These are phyloP conservation scores for Solanum tarapatanum DNA, from an alignment of 257 asterid genomes.

Conservation along the genomic window DNA sequence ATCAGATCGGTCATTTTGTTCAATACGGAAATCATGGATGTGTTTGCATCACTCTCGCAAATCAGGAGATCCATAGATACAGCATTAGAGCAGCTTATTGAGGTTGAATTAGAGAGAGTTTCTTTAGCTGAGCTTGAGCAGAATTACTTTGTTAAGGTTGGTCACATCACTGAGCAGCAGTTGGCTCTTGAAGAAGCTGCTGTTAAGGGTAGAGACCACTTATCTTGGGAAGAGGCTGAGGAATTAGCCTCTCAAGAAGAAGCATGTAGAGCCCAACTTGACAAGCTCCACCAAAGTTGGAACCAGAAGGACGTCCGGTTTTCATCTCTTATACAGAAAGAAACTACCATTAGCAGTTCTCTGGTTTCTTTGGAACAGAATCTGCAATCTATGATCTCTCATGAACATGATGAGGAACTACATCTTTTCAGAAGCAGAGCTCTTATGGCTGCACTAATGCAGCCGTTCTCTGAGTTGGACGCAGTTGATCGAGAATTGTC, in stretches of 20 bases:
- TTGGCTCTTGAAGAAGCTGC: conserved; percentile 96
- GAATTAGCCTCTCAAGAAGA: conserved; percentile 99
- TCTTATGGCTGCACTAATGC: conserved; percentile 49
- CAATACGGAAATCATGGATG: conserved; percentile 72
- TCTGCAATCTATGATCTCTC: conserved; percentile 47
- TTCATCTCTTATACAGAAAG: conserved; percentile 67
- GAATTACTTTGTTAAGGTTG: conserved; percentile 82
- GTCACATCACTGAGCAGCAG: conserved; percentile 82
- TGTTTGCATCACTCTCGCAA: conserved; percentile 76
- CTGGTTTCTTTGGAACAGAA: conserved; percentile 49
- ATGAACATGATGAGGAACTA: conserved; percentile 45
- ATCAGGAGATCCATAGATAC: conserved; percentile 77
- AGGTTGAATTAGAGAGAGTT: conserved; percentile 79
- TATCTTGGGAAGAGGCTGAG: conserved; percentile 99
- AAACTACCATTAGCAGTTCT: conserved; percentile 41
- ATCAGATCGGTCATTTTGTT: conserved; percentile 56
- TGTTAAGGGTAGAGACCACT: conserved; percentile 79
- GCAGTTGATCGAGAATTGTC: conserved; percentile 55
- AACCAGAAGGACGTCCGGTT: conserved; percentile 68
- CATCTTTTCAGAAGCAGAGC: conserved; percentile 54
- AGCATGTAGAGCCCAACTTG: conserved; percentile 89
- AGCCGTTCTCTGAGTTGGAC: conserved; percentile 82
- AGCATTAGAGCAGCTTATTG: conserved; percentile 80
- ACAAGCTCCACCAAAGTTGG: conserved; percentile 84
- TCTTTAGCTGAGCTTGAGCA: conserved; percentile 80